These are phyloP conservation scores for Fusarium pilosicola DNA, from an alignment of 2,329 filamentous ascomycete genomes.

Conservation along the genomic window DNA sequence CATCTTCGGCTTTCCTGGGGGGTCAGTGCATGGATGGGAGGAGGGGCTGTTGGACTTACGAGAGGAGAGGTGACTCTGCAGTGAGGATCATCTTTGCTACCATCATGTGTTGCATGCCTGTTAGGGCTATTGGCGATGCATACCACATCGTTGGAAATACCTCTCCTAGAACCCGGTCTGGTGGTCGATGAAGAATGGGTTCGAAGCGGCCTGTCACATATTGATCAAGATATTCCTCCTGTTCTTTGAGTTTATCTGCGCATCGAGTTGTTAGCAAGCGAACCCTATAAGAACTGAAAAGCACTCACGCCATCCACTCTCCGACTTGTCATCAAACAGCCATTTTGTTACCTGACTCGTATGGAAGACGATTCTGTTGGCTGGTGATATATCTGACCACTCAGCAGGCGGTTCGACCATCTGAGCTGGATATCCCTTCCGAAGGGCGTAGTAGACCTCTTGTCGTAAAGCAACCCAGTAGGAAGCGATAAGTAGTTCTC, in stretches of 20 bases:
- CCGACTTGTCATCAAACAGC: constrained; percentile 25
- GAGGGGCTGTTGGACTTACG: fast-evolving
- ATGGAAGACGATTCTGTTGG: constrained; percentile 33
- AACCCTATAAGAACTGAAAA: fast-evolving
- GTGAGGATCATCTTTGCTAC: constrained; percentile 38
- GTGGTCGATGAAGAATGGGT: constrained; percentile 15
- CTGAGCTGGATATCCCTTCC: constrained; percentile 27
- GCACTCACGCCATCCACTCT: constrained; percentile 31
- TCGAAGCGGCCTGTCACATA: neutral
- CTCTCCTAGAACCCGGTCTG: constrained; percentile 16
- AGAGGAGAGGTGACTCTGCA: constrained; percentile 32
- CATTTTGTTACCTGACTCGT: constrained; percentile 35
- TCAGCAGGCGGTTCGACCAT: constrained; percentile 33
- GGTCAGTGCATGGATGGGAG: fast-evolving
- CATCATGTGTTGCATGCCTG: constrained; percentile 40
- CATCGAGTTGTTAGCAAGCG: fast-evolving
- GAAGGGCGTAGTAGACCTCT: constrained; percentile 31
- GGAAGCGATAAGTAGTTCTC: constrained; percentile 22
- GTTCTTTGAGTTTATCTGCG: constrained; percentile 16
- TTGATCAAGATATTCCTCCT: constrained; percentile 30
- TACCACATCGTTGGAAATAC: constrained; percentile 38
- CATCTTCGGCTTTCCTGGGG: neutral
- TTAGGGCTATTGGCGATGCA: constrained; percentile 25
- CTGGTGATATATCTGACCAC: constrained; percentile 36
- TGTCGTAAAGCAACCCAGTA: constrained; percentile 39